Percentiles rank a stretch among this genome's conserved stretches.
Conservation (phyloP, 768 basidiomycete species). For the Floccularia luteovirens region DNA sequence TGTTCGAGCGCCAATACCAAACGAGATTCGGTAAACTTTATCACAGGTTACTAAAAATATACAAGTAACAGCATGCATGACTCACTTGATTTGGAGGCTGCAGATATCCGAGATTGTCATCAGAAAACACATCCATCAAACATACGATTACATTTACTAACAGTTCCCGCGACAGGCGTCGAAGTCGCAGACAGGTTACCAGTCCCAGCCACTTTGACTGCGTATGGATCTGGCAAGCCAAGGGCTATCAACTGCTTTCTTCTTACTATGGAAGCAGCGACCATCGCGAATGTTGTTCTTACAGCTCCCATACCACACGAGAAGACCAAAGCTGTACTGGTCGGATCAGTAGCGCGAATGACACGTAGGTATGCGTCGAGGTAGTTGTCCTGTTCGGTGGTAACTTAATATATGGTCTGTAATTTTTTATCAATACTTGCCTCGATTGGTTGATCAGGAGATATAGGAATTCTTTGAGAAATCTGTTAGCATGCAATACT, state of each 20-base stretch:
- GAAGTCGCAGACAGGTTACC: slow-evolving; percentile 10
- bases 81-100: slow-evolving; percentile 17
- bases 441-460: slow-evolving; percentile 87
- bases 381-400: slow-evolving; percentile 68
- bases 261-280: slow-evolving; percentile 82
- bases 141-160: slow-evolving; percentile 13
- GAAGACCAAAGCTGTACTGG: slow-evolving; percentile 80
- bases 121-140: not conserved
- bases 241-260: slow-evolving; percentile 62
- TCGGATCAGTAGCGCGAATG: slow-evolving; percentile 73
- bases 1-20: slow-evolving; percentile 64
- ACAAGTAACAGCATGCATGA: not conserved
- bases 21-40: slow-evolving; percentile 46
- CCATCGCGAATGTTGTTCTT: slow-evolving; percentile 95
- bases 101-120: not conserved
- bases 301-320: slow-evolving; percentile 98
- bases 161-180: slow-evolving; percentile 39
- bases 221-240: slow-evolving; percentile 78
- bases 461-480: slow-evolving; percentile 83
- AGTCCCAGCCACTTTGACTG: slow-evolving; percentile 21
- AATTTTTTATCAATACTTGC: slow-evolving; percentile 23
- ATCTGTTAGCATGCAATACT: not conserved
- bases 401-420: not conserved
- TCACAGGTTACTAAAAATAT: slow-evolving; percentile 4
- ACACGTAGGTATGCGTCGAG: slow-evolving; percentile 88